A percentile compares a stretch with the other conserved stretches of the same genome.
Conservation (phyloP, 352 stramenopile genomes). For the Phytophthora pisi region DNA sequence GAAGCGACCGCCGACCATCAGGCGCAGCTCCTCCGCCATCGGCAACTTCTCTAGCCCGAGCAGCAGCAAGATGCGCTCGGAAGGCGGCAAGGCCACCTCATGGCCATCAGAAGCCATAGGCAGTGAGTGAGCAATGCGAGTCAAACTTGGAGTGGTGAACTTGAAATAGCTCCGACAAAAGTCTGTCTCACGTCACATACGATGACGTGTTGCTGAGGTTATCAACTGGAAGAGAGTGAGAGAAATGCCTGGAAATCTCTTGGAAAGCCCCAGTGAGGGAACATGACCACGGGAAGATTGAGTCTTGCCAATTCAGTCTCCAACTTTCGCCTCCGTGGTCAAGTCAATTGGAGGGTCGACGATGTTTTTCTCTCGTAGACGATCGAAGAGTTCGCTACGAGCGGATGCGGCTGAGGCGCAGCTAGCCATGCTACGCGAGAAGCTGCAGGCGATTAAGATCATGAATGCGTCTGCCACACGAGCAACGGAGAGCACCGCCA, state of each 20-base stretch:
- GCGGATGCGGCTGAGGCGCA: slow-evolving; percentile 10
- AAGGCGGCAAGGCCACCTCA: slow-evolving; percentile 7
- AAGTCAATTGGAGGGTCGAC: too few relatives aligned
- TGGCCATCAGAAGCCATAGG: slow-evolving; percentile 3
- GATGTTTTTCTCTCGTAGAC: slow-evolving; percentile 11
- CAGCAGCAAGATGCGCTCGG: slow-evolving; percentile 44
- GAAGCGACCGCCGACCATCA: slow-evolving; percentile 45
- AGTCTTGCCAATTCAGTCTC: slow-evolving; percentile 3
- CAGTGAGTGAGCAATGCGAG: neutral
- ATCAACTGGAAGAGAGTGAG: neutral
- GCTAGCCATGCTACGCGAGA: slow-evolving; percentile 11
- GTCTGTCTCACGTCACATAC: too few relatives aligned
- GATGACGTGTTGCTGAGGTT: too few relatives aligned
- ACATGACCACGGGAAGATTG: neutral
- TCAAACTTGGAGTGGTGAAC: neutral
- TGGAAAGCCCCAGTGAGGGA: neutral
- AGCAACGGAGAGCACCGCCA: neutral
- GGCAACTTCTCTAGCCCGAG: slow-evolving; percentile 45
- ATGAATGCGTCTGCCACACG: neutral
- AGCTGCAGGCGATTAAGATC: slow-evolving; percentile 11
- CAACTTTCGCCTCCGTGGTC: slow-evolving; percentile 2
- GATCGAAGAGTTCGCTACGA: slow-evolving; percentile 9
- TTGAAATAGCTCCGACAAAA: neutral
- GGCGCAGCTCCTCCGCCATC: slow-evolving; percentile 41
- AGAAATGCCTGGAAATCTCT: slow-evolving; percentile 1